Evolutionary conservation across 371 early-diverging fungal genomes (phyloP).

Genomic region (Mucor mucedo): DNA sequence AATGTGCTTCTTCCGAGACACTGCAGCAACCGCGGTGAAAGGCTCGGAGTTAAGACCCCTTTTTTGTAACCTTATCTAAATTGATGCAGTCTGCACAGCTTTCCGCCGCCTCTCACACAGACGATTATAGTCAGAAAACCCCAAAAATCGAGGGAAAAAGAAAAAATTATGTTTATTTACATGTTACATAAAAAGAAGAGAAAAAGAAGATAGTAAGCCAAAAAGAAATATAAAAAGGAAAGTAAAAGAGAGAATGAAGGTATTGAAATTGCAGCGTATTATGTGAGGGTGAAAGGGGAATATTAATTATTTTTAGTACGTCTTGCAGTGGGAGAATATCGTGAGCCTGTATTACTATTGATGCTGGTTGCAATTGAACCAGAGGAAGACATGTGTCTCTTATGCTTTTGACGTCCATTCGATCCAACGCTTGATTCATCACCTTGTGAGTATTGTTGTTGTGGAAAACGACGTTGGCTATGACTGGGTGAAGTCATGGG

Average conservation of each 20-base stretch:
- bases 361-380: not conserved
- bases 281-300: not conserved
- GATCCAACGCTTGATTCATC: not conserved
- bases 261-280: not conserved
- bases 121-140: no score
- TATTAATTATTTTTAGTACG: conserved; percentile 5
- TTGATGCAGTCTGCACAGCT: no score
- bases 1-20: no score
- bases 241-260: not conserved
- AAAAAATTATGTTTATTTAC: no score
- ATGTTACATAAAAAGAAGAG: not conserved
- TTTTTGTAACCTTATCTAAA: no score
- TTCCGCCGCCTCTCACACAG: no score
- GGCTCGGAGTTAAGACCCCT: no score
- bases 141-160: no score
- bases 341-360: not conserved
- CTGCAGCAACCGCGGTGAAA: no score
- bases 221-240: not conserved
- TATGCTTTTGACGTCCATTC: not conserved
- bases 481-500: not conserved
- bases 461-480: not conserved
- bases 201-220: not conserved
- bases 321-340: conserved; percentile 1
- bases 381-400: conserved; percentile 5
- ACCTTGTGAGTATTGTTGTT: not conserved